Base-by-base conservation (phyloP, 345 rosid genomes). In the Anastatica hierochuntica region DNA sequence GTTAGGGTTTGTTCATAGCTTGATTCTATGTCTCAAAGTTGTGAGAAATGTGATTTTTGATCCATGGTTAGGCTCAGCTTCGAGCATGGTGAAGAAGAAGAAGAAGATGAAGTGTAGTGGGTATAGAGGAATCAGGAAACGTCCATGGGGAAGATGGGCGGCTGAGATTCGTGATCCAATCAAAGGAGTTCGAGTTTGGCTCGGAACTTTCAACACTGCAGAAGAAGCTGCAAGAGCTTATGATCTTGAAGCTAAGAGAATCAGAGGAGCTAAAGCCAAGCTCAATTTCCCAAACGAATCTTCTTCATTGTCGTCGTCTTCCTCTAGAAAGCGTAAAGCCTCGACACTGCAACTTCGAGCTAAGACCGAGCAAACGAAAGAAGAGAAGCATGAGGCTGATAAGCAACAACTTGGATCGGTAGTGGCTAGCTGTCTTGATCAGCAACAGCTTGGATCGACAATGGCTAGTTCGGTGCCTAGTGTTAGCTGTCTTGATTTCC, bases 141-240 rank as follows among this genome's bases (percentile, higher is more conserved):
- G 97, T 55, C 85, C 97, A 2, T 85, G 94, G 97, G 95, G 97
- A 1, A 85, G 83, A 72, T 90, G 95, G 97, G 97, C 97, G 0
- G 90, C 95, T 12, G 94, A 89, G 77, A 89, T 89, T 14, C 70
- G 97, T 34, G 97, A 89, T 41, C 97, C 95, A 0, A 63, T 47
- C 31, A 85, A 79, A 62, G 97, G 97, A 2, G 85, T 75, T 50
- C 63, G 97, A 17, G 95, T 89, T 14, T 89, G 97, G 97, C 94
- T 89, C 11, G 97, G 97, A 18, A 89, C 97, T 27, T 89, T 56
- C 74, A 64, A 61, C 76, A 81, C 88, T 1, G 81, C 94, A 5
- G 88, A 83, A 43, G 95, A 85, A 40, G 97, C 97, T 0, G 97
- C 97, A 1, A 64, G 72, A 39, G 94, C 97, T 57, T 90, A 90